Evolutionary conservation across 257 asterid species (phyloP), one percentile per base, ranked within the genome.

Genomic region (Scutellaria galericulata): DNA sequence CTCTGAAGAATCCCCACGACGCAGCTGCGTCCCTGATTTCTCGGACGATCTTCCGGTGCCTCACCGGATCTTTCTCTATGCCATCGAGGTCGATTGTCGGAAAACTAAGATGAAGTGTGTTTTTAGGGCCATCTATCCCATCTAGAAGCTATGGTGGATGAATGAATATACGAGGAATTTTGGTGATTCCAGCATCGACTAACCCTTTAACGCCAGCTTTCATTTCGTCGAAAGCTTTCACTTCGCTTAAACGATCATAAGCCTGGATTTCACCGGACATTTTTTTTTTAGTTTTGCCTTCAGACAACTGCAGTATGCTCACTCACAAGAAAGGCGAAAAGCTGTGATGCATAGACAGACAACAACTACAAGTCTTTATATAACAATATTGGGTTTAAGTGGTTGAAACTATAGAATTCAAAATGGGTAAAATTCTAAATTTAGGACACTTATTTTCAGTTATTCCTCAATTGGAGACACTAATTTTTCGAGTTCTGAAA

Each of bases 1-100:
- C 77, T 57, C 74, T 82, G 46, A 77, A 74, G 10, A 83, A 77
- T 1, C 81, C 79, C 79, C 81, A 80, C 2, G 27, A 22, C 72
- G 67, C 75, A 5, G 75, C 71, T 2, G 87, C 81, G 6, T 68
- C 68, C 75, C 57, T 24, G 13, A 56, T 18, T 4, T 10, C 7
- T 1, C 45, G 47, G 3, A 57, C 54, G 6, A 56, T 27, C 42
- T 50, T 37, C 12, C 9, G 27, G 10, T 45, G 72, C 1, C 11
- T 2, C 1, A 13, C 5, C 0, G 54, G 65, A 57, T 44, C 66
- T 14, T 10, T 12, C 47, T 27, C 31, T 1, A 44, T 0, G 12
- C 66, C 9, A 13, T 70, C 75, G 5, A 70, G 47, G 31, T 70
- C 75, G 13, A 70, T 57, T 22, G 27, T 57, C 13, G 75, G 66